A percentile compares a stretch with the other conserved stretches of the same genome.
Conservation (phyloP, 345 rosid species). For the Ceriops zippeliana region DNA sequence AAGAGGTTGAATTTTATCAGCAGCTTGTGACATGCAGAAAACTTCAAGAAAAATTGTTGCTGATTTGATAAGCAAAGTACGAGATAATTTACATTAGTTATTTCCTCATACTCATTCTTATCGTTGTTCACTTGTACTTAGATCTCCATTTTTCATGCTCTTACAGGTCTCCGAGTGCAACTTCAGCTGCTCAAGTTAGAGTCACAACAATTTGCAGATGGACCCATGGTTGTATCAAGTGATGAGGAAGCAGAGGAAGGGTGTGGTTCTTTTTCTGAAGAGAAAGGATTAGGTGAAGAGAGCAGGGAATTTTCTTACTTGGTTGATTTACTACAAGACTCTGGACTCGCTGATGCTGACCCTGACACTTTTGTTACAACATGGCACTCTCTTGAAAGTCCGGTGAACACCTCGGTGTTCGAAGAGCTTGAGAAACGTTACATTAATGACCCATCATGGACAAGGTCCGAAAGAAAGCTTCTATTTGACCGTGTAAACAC, state of each 20-base stretch:
- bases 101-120: background rate
- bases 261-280: constrained; percentile 28
- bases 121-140: background rate
- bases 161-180: constrained; percentile 85
- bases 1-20: too few species aligned
- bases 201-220: constrained; percentile 65
- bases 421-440: constrained; percentile 75
- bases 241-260: constrained; percentile 60
- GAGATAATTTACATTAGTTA: too few species aligned
- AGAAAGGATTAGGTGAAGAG: constrained; percentile 36
- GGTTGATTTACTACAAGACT: constrained; percentile 41
- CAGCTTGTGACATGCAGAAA: too few species aligned
- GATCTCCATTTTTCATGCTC: background rate
- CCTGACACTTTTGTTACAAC: constrained; percentile 41
- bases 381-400: constrained; percentile 52
- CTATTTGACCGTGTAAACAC: constrained; percentile 63
- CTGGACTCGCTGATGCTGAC: constrained; percentile 46
- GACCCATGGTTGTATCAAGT: constrained; percentile 54
- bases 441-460: constrained; percentile 28
- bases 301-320: constrained; percentile 57
- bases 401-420: constrained; percentile 54
- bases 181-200: constrained; percentile 81
- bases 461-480: constrained; percentile 59
- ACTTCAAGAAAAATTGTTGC: too few species aligned
- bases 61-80: too few species aligned